Conservation (phyloP, 2,329 filamentous ascomycete species). For the Tolypocladium album region DNA sequence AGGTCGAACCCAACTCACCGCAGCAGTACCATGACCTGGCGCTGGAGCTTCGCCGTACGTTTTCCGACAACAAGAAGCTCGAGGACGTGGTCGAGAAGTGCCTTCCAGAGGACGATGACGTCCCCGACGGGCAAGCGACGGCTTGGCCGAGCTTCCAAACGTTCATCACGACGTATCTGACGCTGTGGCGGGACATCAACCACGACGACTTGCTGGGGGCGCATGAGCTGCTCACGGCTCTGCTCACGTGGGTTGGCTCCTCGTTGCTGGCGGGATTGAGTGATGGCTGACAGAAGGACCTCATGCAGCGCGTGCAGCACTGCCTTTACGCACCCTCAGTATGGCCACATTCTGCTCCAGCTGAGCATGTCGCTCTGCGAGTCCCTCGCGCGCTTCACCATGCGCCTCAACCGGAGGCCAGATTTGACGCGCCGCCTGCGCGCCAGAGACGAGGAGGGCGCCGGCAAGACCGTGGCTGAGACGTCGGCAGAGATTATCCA, state of each 20-base stretch:
- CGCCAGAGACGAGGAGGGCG: constrained; percentile 48
- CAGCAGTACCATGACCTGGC: constrained; percentile 59
- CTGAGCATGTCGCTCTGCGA: constrained; percentile 75
- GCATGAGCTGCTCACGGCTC: constrained; percentile 60
- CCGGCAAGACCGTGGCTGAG: constrained; percentile 72
- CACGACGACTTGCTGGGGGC: constrained; percentile 64
- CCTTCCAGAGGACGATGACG: constrained; percentile 49
- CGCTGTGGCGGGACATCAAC: constrained; percentile 72
- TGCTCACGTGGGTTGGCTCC: constrained; percentile 55
- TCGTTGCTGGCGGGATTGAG: neutral
- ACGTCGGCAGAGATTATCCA: constrained; percentile 81
- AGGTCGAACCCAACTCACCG: constrained; percentile 62
- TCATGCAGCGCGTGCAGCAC: constrained; percentile 62
- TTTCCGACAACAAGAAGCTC: constrained; percentile 38
- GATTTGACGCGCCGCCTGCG: constrained; percentile 61
- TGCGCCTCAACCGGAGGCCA: constrained; percentile 71
- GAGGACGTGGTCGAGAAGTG: constrained; percentile 52
- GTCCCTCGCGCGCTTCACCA: constrained; percentile 70
- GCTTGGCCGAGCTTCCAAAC: constrained; percentile 67
- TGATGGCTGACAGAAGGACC: neutral
- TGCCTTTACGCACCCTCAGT: constrained; percentile 67
- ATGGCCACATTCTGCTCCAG: constrained; percentile 72
- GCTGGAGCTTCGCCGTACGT: constrained; percentile 52
- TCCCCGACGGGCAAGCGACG: constrained; percentile 51
- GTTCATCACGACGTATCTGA: constrained; percentile 73